Conservation (phyloP, 495 filamentous ascomycete genomes). For the Aspergillus haitiensis region DNA sequence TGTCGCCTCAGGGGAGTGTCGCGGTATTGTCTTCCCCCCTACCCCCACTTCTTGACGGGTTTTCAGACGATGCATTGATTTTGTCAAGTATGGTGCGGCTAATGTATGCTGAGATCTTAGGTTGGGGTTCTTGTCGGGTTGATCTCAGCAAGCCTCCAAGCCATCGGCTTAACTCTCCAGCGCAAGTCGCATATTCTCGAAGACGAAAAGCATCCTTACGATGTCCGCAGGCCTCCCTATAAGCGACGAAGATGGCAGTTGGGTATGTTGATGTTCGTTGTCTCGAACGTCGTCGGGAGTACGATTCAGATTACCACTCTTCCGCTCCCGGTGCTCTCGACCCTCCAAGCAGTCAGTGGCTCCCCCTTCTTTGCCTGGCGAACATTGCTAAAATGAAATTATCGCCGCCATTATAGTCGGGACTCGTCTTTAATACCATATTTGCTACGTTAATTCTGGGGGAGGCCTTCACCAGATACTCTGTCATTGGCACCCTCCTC, state of each 20-base stretch:
- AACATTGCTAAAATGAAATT: constrained; percentile 17
- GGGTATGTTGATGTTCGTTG: constrained; percentile 95
- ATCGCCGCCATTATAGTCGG: constrained; percentile 52
- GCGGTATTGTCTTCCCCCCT: constrained; percentile 57
- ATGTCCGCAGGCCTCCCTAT: constrained; percentile 81
- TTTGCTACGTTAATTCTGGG: constrained; percentile 91
- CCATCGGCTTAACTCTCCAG: constrained; percentile 94
- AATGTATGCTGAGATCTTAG: constrained; percentile 40
- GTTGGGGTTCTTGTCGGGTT: constrained; percentile 92
- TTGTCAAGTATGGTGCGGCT: constrained; percentile 8
- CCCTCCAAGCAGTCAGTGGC: constrained; percentile 74
- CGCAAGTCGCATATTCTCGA: constrained; percentile 98
- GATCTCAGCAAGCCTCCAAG: constrained; percentile 89
- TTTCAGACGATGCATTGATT: background rate
- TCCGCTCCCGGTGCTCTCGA: constrained; percentile 91
- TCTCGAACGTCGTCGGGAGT: constrained; percentile 90
- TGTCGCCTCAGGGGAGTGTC: constrained; percentile 85
- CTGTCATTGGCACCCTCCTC: constrained; percentile 81
- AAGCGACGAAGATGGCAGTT: constrained; percentile 94
- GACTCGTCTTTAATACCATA: constrained; percentile 96
- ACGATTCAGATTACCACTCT: constrained; percentile 97
- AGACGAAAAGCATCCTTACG: constrained; percentile 83
- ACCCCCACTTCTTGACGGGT: background rate
- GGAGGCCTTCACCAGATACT: constrained; percentile 92
- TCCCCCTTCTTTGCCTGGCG: constrained; percentile 3